These are phyloP conservation scores for Epichloe amarillans DNA, from an alignment of 2,329 filamentous ascomycete species.

Conservation along the genomic window DNA sequence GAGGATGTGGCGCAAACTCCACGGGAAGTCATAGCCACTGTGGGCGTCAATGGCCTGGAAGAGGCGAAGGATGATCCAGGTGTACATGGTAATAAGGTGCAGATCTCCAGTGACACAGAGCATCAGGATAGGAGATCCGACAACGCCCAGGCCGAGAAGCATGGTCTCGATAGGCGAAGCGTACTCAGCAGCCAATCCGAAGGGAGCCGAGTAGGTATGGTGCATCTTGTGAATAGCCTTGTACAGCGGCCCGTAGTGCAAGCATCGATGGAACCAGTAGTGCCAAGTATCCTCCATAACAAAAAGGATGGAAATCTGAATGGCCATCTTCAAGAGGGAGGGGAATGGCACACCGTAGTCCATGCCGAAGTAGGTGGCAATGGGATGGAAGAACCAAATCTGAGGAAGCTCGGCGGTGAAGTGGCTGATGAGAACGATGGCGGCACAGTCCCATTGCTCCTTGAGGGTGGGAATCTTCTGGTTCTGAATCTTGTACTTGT, in stretches of 20 bases:
- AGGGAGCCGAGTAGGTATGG: conserved; percentile 96
- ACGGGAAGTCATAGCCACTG: conserved; percentile 96
- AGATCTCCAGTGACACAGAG: conserved; percentile 72
- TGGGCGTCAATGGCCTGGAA: conserved; percentile 98
- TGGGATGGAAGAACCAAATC: conserved; percentile 97
- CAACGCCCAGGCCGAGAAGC: conserved; percentile 77
- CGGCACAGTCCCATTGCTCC: conserved; percentile 91
- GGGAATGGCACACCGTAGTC: conserved; percentile 83
- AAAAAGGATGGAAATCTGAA: conserved; percentile 90
- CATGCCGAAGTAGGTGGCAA: conserved; percentile 87
- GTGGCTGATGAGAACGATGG: conserved; percentile 83
- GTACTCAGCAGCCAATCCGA: conserved; percentile 93
- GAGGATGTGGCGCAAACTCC: conserved; percentile 87
- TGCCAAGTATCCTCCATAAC: conserved; percentile 95
- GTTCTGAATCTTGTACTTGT: conserved; percentile 86
- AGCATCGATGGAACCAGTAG: conserved; percentile 86
- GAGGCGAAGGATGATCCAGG: conserved; percentile 84
- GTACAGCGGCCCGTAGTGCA: conserved; percentile 94
- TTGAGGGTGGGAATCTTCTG: conserved; percentile 81
- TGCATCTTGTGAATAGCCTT: conserved; percentile 97
- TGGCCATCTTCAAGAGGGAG: conserved; percentile 67
- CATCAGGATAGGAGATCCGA: conserved; percentile 73
- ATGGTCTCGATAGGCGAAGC: conserved; percentile 95
- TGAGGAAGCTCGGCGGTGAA: conserved; percentile 97
- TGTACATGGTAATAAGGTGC: conserved; percentile 94